Percentiles rank a stretch among this genome's conserved stretches.
phyloP scores from a whole-genome alignment of 2,329 filamentous ascomycete genomes.

The Epichloe gansuensis region DNA sequence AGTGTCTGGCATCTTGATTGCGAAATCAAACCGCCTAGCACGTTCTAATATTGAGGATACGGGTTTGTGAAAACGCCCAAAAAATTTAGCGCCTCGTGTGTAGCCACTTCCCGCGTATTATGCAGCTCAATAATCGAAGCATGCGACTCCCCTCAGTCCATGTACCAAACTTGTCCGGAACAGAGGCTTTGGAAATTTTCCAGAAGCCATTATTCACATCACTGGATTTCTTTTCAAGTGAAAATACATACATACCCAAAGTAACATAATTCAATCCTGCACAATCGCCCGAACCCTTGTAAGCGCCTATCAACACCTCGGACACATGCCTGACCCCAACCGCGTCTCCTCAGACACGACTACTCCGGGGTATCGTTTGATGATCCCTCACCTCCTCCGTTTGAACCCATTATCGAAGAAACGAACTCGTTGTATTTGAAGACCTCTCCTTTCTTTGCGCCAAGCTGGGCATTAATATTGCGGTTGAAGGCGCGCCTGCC shows the following conservation, averaged over 20 bases:
- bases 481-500: constrained; percentile 73
- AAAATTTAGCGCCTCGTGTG: no score
- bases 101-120: no score
- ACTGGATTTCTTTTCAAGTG: neutral
- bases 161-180: no score
- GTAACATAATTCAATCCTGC: neutral
- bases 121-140: neutral
- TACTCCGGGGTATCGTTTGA: constrained; percentile 18
- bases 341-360: neutral
- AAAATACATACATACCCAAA: neutral
- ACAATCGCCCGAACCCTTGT: neutral
- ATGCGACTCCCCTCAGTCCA: neutral
- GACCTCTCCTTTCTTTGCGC: constrained; percentile 63
- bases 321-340: no score
- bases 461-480: constrained; percentile 35
- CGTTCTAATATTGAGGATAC: no score
- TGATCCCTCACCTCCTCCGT: constrained; percentile 18
- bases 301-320: neutral
- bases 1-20: no score
- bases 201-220: neutral
- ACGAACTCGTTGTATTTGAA: constrained; percentile 94
- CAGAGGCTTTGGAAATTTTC: neutral
- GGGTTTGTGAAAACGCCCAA: no score
- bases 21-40: no score
- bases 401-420: constrained; percentile 48